Evolutionary conservation across 2,329 filamentous ascomycete genomes (phyloP).

Genomic region (Plenodomus tracheiphilus): DNA sequence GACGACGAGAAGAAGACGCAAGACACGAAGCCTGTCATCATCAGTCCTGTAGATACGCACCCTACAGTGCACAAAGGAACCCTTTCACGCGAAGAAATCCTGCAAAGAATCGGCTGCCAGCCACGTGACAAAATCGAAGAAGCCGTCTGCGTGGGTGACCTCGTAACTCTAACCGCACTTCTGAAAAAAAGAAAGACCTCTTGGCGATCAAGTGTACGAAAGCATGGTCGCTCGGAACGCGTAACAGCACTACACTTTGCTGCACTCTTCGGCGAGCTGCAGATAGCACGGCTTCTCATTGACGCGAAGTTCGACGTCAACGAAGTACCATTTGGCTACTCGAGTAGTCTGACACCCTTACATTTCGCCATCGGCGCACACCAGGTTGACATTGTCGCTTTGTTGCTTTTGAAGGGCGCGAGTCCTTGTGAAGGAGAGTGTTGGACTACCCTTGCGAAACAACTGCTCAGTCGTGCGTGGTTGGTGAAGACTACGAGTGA

Average conservation of each 20-base stretch:
- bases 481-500: slow-evolving; percentile 17
- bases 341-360: slow-evolving; percentile 20
- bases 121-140: slow-evolving; percentile 25
- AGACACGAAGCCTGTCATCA: not conserved
- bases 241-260: slow-evolving; percentile 30
- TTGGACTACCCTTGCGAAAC: slow-evolving; percentile 24
- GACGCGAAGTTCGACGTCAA: slow-evolving; percentile 22
- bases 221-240: slow-evolving; percentile 19
- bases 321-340: slow-evolving; percentile 27
- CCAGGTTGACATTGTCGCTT: slow-evolving; percentile 26
- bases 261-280: slow-evolving; percentile 28
- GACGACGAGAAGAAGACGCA: not conserved
- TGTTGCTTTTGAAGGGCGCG: slow-evolving; percentile 20
- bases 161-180: slow-evolving; percentile 11
- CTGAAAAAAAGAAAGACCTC: slow-evolving; percentile 21
- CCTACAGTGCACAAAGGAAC: not conserved
- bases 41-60: not conserved
- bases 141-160: slow-evolving; percentile 22
- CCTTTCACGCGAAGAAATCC: slow-evolving; percentile 21
- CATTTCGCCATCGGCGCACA: slow-evolving; percentile 28
- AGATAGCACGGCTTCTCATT: slow-evolving; percentile 24
- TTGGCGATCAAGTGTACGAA: slow-evolving; percentile 26
- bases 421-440: slow-evolving; percentile 20
- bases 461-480: slow-evolving; percentile 27
- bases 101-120: slow-evolving; percentile 24